A percentile compares a stretch with the other conserved stretches of the same genome.
Conservation (phyloP, 148 eudicot species). For the Suaeda aralocaspica region DNA sequence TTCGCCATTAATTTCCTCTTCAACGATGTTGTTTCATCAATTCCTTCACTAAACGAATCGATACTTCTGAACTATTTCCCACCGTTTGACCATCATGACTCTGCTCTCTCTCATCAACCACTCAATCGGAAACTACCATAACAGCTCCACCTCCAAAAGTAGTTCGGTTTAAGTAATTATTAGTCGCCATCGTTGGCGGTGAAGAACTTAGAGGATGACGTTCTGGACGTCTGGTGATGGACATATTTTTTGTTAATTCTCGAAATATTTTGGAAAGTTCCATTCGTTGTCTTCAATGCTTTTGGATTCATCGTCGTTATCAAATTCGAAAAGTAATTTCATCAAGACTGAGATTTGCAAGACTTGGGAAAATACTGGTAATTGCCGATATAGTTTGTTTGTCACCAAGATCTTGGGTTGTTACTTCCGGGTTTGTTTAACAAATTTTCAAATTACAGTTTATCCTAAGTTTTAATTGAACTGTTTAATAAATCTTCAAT, state of each 20-base stretch:
- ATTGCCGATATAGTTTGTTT: conserved; percentile 43
- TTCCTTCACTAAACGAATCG: conserved; percentile 17
- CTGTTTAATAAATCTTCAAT: conserved; percentile 21
- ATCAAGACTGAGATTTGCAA: conserved; percentile 41
- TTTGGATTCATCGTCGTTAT: conserved; percentile 24
- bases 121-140: conserved; percentile 17
- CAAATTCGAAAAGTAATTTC: conserved; percentile 19
- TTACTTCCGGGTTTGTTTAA: too few relatives aligned
- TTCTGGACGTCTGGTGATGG: conserved; percentile 65
- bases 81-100: conserved; percentile 16
- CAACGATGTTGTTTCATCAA: conserved; percentile 16
- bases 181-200: conserved; percentile 28
- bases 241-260: conserved; percentile 37
- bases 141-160: conserved; percentile 18
- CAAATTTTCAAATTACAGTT: too few relatives aligned
- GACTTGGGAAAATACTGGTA: conserved; percentile 39
- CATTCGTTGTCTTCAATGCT: conserved; percentile 20
- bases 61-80: conserved; percentile 31
- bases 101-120: conserved; percentile 18
- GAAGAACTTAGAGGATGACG: conserved; percentile 47
- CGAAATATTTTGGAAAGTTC: conserved; percentile 17
- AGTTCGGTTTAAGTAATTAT: conserved; percentile 2
- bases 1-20: neutral
- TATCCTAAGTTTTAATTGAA: too few relatives aligned
- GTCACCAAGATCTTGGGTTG: too few relatives aligned